These are phyloP conservation scores for Nepenthes alata DNA, from an alignment of 179 eudicot species.

Conservation along the genomic window DNA sequence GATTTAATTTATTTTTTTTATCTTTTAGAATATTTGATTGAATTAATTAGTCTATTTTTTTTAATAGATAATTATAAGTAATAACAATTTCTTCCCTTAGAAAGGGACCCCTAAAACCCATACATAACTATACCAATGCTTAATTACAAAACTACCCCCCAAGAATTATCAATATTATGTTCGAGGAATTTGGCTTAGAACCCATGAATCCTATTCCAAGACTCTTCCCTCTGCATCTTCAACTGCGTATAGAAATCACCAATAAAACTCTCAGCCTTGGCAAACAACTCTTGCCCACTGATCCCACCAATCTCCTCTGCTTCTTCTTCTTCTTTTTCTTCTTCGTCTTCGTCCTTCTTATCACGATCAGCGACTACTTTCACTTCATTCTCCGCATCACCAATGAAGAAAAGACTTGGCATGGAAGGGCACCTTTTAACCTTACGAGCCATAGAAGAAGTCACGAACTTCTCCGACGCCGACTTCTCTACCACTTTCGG, in stretches of 20 bases:
- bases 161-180: too few relatives aligned
- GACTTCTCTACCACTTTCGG: constrained; percentile 10
- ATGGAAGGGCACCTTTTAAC: constrained; percentile 32
- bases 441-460: constrained; percentile 2
- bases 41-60: too few relatives aligned
- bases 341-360: constrained; percentile 6
- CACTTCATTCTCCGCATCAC: constrained; percentile 4
- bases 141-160: too few relatives aligned
- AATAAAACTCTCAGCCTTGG: constrained; percentile 45
- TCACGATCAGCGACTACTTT: too few relatives aligned
- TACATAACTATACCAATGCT: too few relatives aligned
- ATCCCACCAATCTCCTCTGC: constrained; percentile 15
- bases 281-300: constrained; percentile 30
- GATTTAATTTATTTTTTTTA: too few relatives aligned
- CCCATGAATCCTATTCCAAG: constrained; percentile 37
- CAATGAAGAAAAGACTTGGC: constrained; percentile 32
- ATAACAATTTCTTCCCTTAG: too few relatives aligned
- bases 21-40: too few relatives aligned
- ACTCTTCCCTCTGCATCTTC: constrained; percentile 59
- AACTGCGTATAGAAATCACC: constrained; percentile 41
- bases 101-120: too few relatives aligned
- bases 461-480: constrained; percentile 17
- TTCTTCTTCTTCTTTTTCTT: constrained; percentile 2
- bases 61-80: too few relatives aligned
- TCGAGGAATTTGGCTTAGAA: constrained; percentile 1